Evolutionary conservation across 2,329 filamentous ascomycete genomes (phyloP), one percentile per base, ranked within the genome.

Genomic region (Xylaria sp.): DNA sequence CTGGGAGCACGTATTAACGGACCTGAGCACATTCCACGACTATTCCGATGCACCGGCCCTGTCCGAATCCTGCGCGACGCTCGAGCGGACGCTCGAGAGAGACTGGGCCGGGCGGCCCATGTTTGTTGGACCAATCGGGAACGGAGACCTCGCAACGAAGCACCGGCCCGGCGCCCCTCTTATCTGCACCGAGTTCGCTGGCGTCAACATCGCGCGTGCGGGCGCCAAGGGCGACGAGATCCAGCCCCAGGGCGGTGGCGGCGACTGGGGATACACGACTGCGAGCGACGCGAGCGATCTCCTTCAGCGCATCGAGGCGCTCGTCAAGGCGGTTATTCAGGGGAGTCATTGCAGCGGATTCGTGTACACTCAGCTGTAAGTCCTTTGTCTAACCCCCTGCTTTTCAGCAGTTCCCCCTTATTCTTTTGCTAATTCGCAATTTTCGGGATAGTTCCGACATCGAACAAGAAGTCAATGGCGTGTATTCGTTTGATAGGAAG

Each of bases 261-360:
- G 84, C 5, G 86, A 89, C 64, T 91, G 90, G 90, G 90, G 89
- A 0, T 91, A 91, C 73, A 91, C 89, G 0, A 91, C 89, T 0
- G 90, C 89, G 0, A 83, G 78, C 0, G 86, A 91, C 72, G 78
- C 87, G 0, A 80, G 85, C 18, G 90, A 91, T 71, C 75, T 91
- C 63, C 79, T 91, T 20, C 81, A 82, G 67, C 78, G 89, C 2
- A 82, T 91, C 45, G 85, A 89, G 74, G 85, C 82, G 57, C 80
- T 91, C 66, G 83, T 90, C 13, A 85, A 84, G 76, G 89, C 83
- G 0, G 84, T 90, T 18, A 84, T 88, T 0, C 78, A 85, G 25
- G 88, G 89, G 0, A 82, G 86, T 72, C 83, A 86, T 52, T 89
- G 86, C 72, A 65, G 48, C 23, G 88, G 88, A 0, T 85, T 91